Evolutionary conservation across 805 yeast genomes (phyloP).

Genomic region (Candida vartiovaarae): DNA sequence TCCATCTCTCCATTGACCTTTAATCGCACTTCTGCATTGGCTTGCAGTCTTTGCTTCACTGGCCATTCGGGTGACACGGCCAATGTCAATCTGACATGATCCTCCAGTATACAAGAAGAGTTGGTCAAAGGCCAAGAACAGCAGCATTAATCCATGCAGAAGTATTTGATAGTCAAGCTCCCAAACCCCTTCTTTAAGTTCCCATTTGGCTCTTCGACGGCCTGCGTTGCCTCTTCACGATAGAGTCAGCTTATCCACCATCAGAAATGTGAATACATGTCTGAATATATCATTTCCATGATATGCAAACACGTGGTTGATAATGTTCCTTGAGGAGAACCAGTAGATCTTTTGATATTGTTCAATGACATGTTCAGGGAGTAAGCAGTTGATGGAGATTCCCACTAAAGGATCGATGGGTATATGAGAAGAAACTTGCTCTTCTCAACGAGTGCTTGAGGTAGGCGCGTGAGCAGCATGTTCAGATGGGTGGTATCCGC

Average conservation of each 20-base stretch:
- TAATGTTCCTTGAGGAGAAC: slow-evolving; percentile 9
- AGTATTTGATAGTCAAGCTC: background rate
- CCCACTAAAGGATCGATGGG: slow-evolving; percentile 6
- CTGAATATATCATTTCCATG: slow-evolving; percentile 7
- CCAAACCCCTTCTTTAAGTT: background rate
- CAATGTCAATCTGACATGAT: slow-evolving; percentile 2
- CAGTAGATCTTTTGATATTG: slow-evolving; percentile 3
- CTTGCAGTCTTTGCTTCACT: background rate
- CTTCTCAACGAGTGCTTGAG: slow-evolving; percentile 1
- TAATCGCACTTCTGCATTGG: slow-evolving; percentile 7
- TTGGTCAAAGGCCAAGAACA: slow-evolving; percentile 11
- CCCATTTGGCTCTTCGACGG: background rate
- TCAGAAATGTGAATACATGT: background rate
- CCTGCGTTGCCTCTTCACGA: background rate
- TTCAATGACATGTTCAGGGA: background rate
- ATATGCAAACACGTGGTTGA: slow-evolving; percentile 10
- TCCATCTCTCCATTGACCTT: slow-evolving; percentile 18
- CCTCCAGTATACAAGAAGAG: slow-evolving; percentile 12
- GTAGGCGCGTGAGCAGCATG: background rate
- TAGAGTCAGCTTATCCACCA: background rate
- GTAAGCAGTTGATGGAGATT: background rate
- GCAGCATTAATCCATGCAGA: slow-evolving; percentile 1
- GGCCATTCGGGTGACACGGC: background rate
- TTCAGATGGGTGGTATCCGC: background rate
- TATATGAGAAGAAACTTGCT: slow-evolving; percentile 4